A percentile compares a stretch with the other conserved stretches of the same genome.
Evolutionary conservation across 306 rosid genomes (phyloP).

Genomic region (Gynostemma pentaphyllum): DNA sequence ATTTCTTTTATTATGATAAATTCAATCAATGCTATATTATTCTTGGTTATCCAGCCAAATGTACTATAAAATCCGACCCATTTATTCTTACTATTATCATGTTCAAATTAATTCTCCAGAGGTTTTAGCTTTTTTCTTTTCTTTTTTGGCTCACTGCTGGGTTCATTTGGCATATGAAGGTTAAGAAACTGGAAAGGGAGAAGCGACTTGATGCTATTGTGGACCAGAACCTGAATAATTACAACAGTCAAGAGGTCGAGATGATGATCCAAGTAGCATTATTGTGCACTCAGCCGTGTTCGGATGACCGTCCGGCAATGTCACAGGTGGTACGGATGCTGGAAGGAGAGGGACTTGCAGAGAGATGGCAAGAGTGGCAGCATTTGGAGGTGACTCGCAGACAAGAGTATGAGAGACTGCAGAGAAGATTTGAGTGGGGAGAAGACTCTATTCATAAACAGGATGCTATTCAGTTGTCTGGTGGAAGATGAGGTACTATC

Average conservation of each 20-base stretch:
- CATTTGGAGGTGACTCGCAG: slow-evolving; percentile 76
- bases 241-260: slow-evolving; percentile 71
- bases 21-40: not conserved
- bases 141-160: slow-evolving; percentile 3
- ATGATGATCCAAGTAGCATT: slow-evolving; percentile 92
- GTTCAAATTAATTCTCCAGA: not conserved
- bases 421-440: slow-evolving; percentile 96
- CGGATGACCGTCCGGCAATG: slow-evolving; percentile 93
- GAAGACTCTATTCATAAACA: slow-evolving; percentile 85
- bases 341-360: slow-evolving; percentile 98
- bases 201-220: slow-evolving; percentile 68
- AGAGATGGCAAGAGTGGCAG: slow-evolving; percentile 99
- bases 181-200: slow-evolving; percentile 88
- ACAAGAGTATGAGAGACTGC: slow-evolving; percentile 78
- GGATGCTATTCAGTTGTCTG: slow-evolving; percentile 90
- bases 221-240: slow-evolving; percentile 58
- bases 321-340: slow-evolving; percentile 96
- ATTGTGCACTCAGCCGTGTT: slow-evolving; percentile 88
- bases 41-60: no score
- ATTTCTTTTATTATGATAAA: not conserved
- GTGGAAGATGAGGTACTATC: slow-evolving; percentile 68
- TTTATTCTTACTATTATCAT: not conserved
- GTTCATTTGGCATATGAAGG: slow-evolving; percentile 26
- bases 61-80: not conserved
- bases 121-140: not conserved